Percentiles rank a stretch among this genome's conserved stretches.
Conservation (phyloP, 2,329 filamentous ascomycete genomes). For the Thielaviopsis musarum region DNA sequence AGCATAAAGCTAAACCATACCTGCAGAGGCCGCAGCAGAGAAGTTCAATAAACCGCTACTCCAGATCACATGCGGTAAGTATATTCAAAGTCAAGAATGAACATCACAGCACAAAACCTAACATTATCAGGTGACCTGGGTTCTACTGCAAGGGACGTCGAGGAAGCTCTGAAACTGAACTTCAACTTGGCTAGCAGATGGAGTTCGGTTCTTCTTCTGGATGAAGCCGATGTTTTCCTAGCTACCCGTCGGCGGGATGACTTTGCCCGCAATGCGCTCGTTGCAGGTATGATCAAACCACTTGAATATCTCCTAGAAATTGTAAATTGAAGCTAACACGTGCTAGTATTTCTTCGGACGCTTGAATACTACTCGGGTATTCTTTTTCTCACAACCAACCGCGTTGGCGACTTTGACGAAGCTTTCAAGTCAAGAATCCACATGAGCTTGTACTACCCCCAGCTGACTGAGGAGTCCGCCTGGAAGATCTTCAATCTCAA, state of each 20-base stretch:
- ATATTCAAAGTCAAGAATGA: background rate
- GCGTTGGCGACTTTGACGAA: conserved; percentile 27
- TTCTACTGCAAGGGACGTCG: conserved; percentile 13
- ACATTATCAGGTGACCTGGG: conserved; percentile 15
- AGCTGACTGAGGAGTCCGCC: conserved; percentile 14
- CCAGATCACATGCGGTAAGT: conserved; percentile 16
- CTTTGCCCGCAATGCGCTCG: conserved; percentile 16
- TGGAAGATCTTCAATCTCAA: conserved; percentile 18
- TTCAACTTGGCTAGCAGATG: conserved; percentile 16
- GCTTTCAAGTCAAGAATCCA: conserved; percentile 27
- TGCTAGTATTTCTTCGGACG: conserved; percentile 22
- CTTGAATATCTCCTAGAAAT: background rate
- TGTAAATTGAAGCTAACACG: background rate
- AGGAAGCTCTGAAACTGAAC: conserved; percentile 14
- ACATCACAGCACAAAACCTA: background rate
- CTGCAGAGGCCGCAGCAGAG: conserved; percentile 14
- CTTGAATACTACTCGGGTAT: conserved; percentile 27
- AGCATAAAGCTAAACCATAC: background rate
- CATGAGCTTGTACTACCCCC: conserved; percentile 20
- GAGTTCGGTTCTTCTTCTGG: conserved; percentile 17
- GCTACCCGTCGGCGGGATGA: conserved; percentile 14
- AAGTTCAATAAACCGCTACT: conserved; percentile 15
- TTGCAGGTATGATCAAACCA: conserved; percentile 13
- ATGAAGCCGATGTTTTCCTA: conserved; percentile 19
- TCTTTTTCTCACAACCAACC: conserved; percentile 29